Base-by-base conservation (phyloP, 805 yeast species). In the Tetrapisispora nanseiensis region DNA sequence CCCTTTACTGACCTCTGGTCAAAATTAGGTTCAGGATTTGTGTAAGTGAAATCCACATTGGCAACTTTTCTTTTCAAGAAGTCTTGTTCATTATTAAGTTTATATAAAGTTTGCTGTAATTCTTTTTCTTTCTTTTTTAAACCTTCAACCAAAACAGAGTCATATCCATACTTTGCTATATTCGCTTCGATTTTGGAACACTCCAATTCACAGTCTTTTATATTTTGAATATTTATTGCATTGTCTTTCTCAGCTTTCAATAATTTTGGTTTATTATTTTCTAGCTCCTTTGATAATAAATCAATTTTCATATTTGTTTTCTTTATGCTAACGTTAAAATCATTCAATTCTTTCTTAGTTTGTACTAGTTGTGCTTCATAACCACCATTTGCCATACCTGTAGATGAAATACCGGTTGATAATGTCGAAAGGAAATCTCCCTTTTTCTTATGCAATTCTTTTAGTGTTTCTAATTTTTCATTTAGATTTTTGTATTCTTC, bases 341-440 rank as follows among this genome's bases (percentile, higher is more conserved):
- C 71, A 36, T 78, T 72, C 6, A 80, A 58, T 31, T 67, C 69
- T 20, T 71, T 71, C 50, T 80, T 81, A 8, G 76, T 78, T 37
- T 75, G 78, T 44, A 75, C 75, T 33, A 87, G 62, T 52, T 86
- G 95, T 2, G 80, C 72, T 47, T 71, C 65, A 60, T 85, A 89
- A 8, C 96, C 96, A 27, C 83, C 80, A 52, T 80, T 82, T 0
- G 80, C 67, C 28, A 68, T 70, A 42, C 94, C 95, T 45, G 76
- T 79, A 0, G 94, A 76, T 0, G 95, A 83, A n/a, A 89, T 79
- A 52, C 97, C 96, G 0, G 95, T 86, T 0, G 87, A 78, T 32
- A 89, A 68, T 0, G 94, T 80, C 0, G 92, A 82, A 9, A 86
- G 63, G 10, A 89, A 68, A 47, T 89, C 96, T 52, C 85, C 90